phyloP scores from a whole-genome alignment of 352 stramenopile genomes.

The Thalassiosira livingstoniorum region DNA sequence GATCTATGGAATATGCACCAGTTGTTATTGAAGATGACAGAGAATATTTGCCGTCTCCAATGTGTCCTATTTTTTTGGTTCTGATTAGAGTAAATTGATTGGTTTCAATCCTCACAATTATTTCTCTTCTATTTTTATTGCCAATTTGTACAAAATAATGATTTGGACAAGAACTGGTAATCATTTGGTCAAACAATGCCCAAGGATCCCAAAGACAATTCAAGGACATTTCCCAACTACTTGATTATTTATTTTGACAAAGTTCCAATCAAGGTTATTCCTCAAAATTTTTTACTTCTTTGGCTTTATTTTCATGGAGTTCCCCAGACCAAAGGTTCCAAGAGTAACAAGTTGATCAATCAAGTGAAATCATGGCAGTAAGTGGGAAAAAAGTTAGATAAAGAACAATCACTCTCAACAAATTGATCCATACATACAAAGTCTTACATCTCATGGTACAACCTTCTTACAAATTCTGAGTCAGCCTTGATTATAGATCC shows the following conservation, averaged over 20 bases:
- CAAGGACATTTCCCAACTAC: background rate
- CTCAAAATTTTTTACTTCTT: background rate
- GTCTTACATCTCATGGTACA: slow-evolving; percentile 23
- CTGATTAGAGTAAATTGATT: slow-evolving; percentile 14
- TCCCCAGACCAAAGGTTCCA: slow-evolving; percentile 17
- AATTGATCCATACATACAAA: too few relatives aligned
- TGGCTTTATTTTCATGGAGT: slow-evolving; percentile 35
- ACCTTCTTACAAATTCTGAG: background rate
- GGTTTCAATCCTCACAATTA: slow-evolving; percentile 14
- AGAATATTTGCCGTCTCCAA: background rate
- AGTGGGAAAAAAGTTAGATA: too few relatives aligned
- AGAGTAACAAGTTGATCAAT: slow-evolving; percentile 14
- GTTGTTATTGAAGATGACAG: too few relatives aligned
- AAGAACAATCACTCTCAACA: too few relatives aligned
- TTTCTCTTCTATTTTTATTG: background rate
- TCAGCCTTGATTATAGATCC: slow-evolving; percentile 4
- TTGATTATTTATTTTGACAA: slow-evolving; percentile 10
- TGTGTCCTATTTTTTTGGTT: too few relatives aligned
- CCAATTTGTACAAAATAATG: background rate
- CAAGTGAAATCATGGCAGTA: slow-evolving; percentile 15
- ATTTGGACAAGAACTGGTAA: slow-evolving; percentile 12
- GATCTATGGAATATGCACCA: slow-evolving; percentile 2
- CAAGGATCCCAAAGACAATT: slow-evolving; percentile 8
- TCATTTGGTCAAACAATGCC: background rate
- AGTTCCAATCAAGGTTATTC: background rate